phyloP scores from a whole-genome alignment of 306 rosid genomes.

The Quercus aquifolioides region DNA sequence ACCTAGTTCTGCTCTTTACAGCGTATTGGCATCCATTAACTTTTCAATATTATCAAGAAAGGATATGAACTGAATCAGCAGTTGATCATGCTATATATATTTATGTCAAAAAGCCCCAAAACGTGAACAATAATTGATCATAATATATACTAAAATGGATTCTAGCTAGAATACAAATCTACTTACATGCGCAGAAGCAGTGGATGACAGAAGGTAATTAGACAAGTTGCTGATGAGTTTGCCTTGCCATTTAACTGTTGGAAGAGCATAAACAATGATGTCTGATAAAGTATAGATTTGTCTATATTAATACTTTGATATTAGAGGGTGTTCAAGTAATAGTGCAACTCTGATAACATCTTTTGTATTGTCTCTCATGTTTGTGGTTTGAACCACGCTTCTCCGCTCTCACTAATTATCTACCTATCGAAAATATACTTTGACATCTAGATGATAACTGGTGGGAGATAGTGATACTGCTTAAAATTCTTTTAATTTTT shows the following conservation, averaged over 20 bases:
- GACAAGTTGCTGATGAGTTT: background rate
- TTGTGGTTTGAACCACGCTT: too few species aligned
- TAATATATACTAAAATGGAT: background rate
- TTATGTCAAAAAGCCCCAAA: background rate
- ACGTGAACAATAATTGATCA: background rate
- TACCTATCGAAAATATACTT: too few species aligned
- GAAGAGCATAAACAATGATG: background rate
- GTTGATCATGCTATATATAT: background rate
- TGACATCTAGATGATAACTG: too few species aligned
- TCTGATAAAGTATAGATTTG: background rate
- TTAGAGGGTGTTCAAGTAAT: too few species aligned
- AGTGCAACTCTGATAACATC: too few species aligned
- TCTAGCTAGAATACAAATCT: background rate
- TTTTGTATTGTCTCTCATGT: too few species aligned
- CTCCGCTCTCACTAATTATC: too few species aligned
- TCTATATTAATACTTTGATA: too few species aligned
- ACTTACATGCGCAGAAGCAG: too few species aligned
- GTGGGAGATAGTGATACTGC: too few species aligned
- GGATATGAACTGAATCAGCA: conserved; percentile 23
- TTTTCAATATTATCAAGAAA: conserved; percentile 20
- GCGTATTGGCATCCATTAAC: conserved; percentile 29
- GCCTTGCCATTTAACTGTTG: background rate
- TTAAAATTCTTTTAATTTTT: too few species aligned
- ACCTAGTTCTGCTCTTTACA: conserved; percentile 31
- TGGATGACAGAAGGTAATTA: background rate